Evolutionary conservation across 495 filamentous ascomycete genomes (phyloP), one percentile per base, ranked within the genome.

Genomic region (Rhypophila decipiens): DNA sequence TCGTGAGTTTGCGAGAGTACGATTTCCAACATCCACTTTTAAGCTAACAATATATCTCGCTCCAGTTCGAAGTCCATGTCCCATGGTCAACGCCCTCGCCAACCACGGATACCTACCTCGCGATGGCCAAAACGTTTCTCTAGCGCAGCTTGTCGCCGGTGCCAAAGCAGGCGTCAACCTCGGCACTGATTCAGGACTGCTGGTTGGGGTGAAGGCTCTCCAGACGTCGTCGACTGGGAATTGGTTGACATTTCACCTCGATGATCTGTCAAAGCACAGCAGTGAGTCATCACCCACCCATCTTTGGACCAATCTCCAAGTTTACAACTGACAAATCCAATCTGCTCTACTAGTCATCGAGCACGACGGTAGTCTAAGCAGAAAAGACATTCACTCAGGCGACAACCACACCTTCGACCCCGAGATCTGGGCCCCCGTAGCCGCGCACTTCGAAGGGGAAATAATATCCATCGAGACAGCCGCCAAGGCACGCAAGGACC

Each of bases 21-120:
- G n/a, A n/a, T n/a, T n/a, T n/a, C n/a, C n/a, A n/a, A n/a, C n/a
- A n/a, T n/a, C n/a, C n/a, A n/a, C n/a, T n/a, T n/a, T n/a, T n/a
- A n/a, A n/a, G 4, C 34, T 42, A 10, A 38, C 22, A 22, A 24
- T 1, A 40, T 18, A 5, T n/a, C 36, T 18, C 20, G 9, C 15
- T 18, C 20, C 24, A 59, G 57, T 31, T 33, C 51, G 73, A 36
- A 58, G 64, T 49, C 61, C 74, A 40, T 74, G 78, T 45, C 78
- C 79, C 0, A 75, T 72, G 46, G 59, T 82, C 18, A 80, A 82
- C 53, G 65, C 73, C 12, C 64, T 80, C 31, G 77, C 78, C 1
- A 81, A 81, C 62, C 77, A 80, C 56, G 67, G 65, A 42, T 80
- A 76, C 48, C 65, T 83, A 13, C 70, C 75, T 2, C 77, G 65